These are phyloP conservation scores for Dentipellis sp. DNA, from an alignment of 768 basidiomycete species.

Conservation along the genomic window DNA sequence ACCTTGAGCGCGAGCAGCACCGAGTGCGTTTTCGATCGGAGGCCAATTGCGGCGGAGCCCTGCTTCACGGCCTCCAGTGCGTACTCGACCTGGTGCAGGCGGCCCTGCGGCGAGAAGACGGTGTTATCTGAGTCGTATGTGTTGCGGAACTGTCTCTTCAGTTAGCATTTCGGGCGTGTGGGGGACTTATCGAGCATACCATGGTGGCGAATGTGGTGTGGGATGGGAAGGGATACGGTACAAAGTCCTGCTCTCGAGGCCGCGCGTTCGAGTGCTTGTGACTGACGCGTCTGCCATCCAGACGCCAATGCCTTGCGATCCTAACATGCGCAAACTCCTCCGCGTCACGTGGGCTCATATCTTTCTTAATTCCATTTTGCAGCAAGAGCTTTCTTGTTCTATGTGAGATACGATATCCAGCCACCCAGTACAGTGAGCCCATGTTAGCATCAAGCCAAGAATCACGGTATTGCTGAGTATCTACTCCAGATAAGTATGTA, in stretches of 20 bases:
- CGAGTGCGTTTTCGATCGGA: constrained; percentile 92
- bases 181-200: neutral
- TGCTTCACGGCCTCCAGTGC: constrained; percentile 99
- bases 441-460: too few relatives aligned
- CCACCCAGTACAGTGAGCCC: too few relatives aligned
- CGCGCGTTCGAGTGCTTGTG: neutral
- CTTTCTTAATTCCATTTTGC: neutral
- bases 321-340: constrained; percentile 5
- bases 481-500: neutral
- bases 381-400: too few relatives aligned
- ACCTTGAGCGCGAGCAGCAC: constrained; percentile 92
- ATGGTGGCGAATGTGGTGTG: neutral
- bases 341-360: neutral
- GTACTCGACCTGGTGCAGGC: constrained; percentile 96
- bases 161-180: neutral
- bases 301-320: constrained; percentile 1
- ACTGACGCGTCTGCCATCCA: constrained; percentile 2
- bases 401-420: too few relatives aligned
- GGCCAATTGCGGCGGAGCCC: constrained; percentile 95
- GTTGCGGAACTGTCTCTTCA: constrained; percentile 66
- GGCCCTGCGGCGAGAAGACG: constrained; percentile 93
- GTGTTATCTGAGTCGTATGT: constrained; percentile 99
- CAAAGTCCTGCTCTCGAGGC: neutral
- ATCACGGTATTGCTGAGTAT: neutral
- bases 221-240: neutral